Conservation (phyloP, 2,329 filamentous ascomycete genomes). For the Alternaria sp. region DNA sequence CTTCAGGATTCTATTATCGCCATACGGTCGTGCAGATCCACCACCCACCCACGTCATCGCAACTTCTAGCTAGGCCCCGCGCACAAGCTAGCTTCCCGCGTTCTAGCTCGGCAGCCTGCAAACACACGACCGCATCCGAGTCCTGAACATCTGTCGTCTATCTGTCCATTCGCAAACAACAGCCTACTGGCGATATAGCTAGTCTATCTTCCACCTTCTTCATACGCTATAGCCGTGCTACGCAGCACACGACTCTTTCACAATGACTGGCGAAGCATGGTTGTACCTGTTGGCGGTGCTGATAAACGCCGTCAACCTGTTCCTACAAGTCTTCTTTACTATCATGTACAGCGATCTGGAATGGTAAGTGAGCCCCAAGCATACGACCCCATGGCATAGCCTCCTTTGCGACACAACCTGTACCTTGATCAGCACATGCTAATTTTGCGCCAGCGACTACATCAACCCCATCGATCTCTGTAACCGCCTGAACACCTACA, state of each 20-base stretch:
- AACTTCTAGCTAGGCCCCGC: slow-evolving; percentile 37
- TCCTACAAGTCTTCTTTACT: slow-evolving; percentile 99
- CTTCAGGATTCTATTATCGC: slow-evolving; percentile 11
- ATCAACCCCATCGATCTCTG: slow-evolving; percentile 99
- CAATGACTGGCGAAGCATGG: slow-evolving; percentile 98
- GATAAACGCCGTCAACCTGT: slow-evolving; percentile 99
- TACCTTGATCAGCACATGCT: slow-evolving; percentile 31
- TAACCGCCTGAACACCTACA: slow-evolving; percentile 99
- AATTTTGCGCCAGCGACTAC: slow-evolving; percentile 77
- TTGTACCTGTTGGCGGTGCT: slow-evolving; percentile 96
- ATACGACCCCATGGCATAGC: neutral
- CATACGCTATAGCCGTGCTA: slow-evolving; percentile 24
- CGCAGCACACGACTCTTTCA: slow-evolving; percentile 48
- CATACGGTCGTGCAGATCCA: slow-evolving; percentile 3
- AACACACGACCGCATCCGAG: slow-evolving; percentile 46
- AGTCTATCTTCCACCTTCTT: slow-evolving; percentile 17
- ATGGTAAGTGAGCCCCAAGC: slow-evolving; percentile 73
- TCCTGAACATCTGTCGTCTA: slow-evolving; percentile 25
- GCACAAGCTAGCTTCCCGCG: slow-evolving; percentile 46
- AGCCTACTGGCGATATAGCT: slow-evolving; percentile 19
- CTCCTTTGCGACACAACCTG: neutral
- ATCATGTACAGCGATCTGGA: slow-evolving; percentile 99
- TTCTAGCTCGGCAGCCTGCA: slow-evolving; percentile 42
- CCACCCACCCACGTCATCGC: slow-evolving; percentile 32
- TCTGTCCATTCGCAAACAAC: slow-evolving; percentile 22